A percentile compares a stretch with the other conserved stretches of the same genome.
These are phyloP conservation scores for Sporothrix sp. DNA, from an alignment of 2,329 filamentous ascomycete genomes.

Conservation along the genomic window DNA sequence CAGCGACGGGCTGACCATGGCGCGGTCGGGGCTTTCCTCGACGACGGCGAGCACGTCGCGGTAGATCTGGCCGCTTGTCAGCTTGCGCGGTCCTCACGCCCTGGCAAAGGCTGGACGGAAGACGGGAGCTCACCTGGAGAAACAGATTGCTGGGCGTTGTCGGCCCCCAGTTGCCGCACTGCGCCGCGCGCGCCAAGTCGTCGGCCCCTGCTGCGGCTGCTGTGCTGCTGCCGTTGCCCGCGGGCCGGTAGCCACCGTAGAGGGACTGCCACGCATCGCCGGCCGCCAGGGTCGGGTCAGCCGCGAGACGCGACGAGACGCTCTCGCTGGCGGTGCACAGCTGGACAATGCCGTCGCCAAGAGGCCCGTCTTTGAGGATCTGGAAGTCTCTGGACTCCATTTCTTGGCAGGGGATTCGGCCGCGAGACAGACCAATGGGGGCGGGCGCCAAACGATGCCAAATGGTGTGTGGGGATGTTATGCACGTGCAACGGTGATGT, in stretches of 20 bases:
- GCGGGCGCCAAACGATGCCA: no score
- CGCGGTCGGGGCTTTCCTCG: slow-evolving; percentile 39
- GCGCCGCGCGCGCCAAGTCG: slow-evolving; percentile 42
- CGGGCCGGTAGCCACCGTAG: slow-evolving; percentile 30
- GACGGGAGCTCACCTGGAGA: slow-evolving; percentile 36
- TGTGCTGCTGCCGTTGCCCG: slow-evolving; percentile 17
- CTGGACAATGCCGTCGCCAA: slow-evolving; percentile 38
- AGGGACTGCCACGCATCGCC: slow-evolving; percentile 46
- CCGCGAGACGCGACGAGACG: slow-evolving; percentile 48
- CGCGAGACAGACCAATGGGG: no score
- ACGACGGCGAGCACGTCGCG: slow-evolving; percentile 52
- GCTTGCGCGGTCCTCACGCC: no score
- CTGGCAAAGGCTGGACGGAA: no score
- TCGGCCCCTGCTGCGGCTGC: slow-evolving; percentile 22
- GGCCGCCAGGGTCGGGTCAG: slow-evolving; percentile 42
- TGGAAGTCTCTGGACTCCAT: slow-evolving; percentile 1
- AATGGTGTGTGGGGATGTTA: no score
- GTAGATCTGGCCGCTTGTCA: slow-evolving; percentile 41
- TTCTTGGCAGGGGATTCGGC: no score
- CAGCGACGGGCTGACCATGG: slow-evolving; percentile 42
- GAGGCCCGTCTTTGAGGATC: slow-evolving; percentile 17
- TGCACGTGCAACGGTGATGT: neutral
- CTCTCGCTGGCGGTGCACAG: slow-evolving; percentile 44
- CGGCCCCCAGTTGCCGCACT: slow-evolving; percentile 59
- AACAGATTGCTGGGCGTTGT: slow-evolving; percentile 58